Evolutionary conservation across 441 rosid species (phyloP).

Genomic region (Pelargonium australe): DNA sequence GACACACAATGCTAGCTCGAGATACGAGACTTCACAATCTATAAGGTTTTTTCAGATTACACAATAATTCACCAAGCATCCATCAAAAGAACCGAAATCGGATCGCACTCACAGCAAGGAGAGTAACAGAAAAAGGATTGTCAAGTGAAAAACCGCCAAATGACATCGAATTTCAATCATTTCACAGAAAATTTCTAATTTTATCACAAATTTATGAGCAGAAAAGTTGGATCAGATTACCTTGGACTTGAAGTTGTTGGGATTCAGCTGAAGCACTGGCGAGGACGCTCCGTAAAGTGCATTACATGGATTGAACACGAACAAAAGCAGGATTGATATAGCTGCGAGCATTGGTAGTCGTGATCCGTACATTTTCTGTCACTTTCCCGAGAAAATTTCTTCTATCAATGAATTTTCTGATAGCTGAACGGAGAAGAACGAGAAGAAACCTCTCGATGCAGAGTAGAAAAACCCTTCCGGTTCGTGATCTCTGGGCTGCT

Average conservation of each 20-base stretch:
- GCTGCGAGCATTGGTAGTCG: constrained; percentile 27
- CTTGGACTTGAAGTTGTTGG: constrained; percentile 96
- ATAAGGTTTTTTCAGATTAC: neutral
- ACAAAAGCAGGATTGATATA: constrained; percentile 25
- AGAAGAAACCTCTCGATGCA: neutral
- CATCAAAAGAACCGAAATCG: too few species aligned
- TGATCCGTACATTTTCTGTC: constrained; percentile 35
- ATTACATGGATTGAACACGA: constrained; percentile 25
- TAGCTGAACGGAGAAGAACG: neutral
- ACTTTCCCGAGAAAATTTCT: constrained; percentile 23
- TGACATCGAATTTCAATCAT: neutral
- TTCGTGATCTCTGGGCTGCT: neutral
- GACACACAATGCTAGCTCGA: neutral
- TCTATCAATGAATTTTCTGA: neutral
- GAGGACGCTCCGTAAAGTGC: constrained; percentile 88
- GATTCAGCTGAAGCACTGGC: constrained; percentile 89
- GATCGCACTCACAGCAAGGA: neutral
- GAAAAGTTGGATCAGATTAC: constrained; percentile 26
- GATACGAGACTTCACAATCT: neutral
- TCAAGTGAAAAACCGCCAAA: neutral
- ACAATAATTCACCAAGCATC: neutral
- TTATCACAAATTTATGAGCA: neutral
- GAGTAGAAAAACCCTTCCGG: neutral
- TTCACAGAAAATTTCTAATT: neutral
- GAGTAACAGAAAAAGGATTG: neutral